Percentiles rank a stretch among this genome's conserved stretches.
These are phyloP conservation scores for Fraxinus paxiana DNA, from an alignment of 305 asterid genomes.

Conservation along the genomic window DNA sequence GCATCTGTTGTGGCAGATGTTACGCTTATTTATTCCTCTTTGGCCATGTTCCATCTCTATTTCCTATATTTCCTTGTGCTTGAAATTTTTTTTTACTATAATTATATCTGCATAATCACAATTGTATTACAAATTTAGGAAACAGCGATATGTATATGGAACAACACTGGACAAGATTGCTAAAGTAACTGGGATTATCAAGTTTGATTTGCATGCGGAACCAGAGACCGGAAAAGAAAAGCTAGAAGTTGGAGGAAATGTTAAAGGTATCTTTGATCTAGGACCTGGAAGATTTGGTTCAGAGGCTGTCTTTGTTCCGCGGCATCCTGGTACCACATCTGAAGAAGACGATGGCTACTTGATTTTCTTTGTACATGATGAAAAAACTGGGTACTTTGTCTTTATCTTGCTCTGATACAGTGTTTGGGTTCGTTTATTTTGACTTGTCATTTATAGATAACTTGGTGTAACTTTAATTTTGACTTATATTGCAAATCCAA, in stretches of 20 bases:
- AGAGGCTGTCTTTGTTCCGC: constrained; percentile 85
- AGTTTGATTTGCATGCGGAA: constrained; percentile 84
- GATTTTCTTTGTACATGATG: constrained; percentile 82
- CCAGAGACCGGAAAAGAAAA: constrained; percentile 69
- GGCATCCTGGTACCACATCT: constrained; percentile 55
- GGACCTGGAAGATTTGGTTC: constrained; percentile 91
- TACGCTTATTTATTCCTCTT: not conserved
- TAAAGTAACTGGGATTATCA: constrained; percentile 78
- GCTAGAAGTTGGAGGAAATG: constrained; percentile 91
- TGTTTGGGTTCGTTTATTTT: not conserved
- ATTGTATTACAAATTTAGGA: constrained; percentile 45
- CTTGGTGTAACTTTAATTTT: constrained; percentile 3
- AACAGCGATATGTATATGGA: constrained; percentile 84
- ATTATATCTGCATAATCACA: not conserved
- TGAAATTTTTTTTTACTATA: not conserved
- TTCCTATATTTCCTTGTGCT: not conserved
- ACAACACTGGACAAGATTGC: constrained; percentile 74
- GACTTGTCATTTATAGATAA: not conserved
- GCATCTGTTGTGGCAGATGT: not conserved
- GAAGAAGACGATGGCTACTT: constrained; percentile 98
- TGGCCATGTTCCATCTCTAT: not conserved
- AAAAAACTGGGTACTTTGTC: constrained; percentile 63
- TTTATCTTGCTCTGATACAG: not conserved
- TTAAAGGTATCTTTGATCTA: constrained; percentile 72
- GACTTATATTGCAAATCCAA: not conserved